Base-by-base conservation (phyloP, 768 basidiomycete genomes). In the Mycena vulgaris region DNA sequence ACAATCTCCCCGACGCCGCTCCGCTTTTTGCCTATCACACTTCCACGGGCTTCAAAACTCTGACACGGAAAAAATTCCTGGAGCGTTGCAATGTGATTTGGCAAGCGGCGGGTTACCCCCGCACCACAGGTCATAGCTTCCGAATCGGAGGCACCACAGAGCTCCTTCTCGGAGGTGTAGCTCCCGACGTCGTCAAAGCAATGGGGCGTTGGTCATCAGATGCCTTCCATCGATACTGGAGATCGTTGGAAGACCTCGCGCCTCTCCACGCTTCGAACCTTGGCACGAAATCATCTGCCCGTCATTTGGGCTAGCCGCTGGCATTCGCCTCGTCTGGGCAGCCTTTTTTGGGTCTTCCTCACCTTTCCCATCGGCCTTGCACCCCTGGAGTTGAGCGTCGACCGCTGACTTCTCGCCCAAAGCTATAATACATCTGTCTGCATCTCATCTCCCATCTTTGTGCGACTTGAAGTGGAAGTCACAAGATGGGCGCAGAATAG, bases 181-280 rank as follows among this genome's bases (percentile, higher is more conserved):
- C 63, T 1, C 63, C 69, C 2, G 35, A 57, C 21, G 58, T 70
- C 21, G 69, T 70, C 2, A 65, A 60, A 28, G 57, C 63, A 13
- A 65, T 53, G 49, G 69, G 69, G 0, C 63, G 63, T 9, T 70
- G 69, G 69, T 57, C 53, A 13, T 70, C 69, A 0, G 70, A 72
- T 8, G 65, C 76, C 9, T 79, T 79, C 35, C 74, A 76, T 0
- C 27, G 23, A 21, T 80, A 79, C 52, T 79, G 77, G 79, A 37
- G 60, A 13, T 56, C 63, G 3, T 39, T 75, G 0, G 63, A 72
- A 3, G 45, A 52, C 27, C 48, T 74, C 0, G 39, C 64, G 9
- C 70, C 66, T 0, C 5, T 48, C 62, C 83, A 83, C 80, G 47
- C 52, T n/a, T 31, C 51, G 2, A 28, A 52, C 17, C 33, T 39